Base-by-base conservation (phyloP, 2,329 filamentous ascomycete genomes). In the Colletotrichum truncatum region DNA sequence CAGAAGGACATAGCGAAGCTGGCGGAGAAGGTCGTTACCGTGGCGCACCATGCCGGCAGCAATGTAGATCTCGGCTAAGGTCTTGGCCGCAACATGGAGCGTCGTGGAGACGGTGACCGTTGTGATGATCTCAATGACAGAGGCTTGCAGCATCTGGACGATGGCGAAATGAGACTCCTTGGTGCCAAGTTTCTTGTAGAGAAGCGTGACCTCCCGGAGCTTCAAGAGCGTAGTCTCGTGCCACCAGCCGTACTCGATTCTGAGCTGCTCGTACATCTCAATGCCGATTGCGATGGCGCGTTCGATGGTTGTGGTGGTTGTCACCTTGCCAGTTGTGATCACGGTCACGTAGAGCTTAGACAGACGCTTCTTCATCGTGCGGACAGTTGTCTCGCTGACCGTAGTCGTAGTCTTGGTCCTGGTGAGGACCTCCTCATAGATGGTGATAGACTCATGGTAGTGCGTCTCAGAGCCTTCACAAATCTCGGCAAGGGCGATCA, bases 1-100 rank as follows among this genome's bases (percentile, higher is more conserved):
- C 58, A 85, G 80, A 45, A 85, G 76, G 64, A 86, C 79, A 26
- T 82, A 78, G 28, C 83, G 83, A 16, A 87, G 70, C 66, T 86
- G 82, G 5, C 81, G 78, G 8, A 85, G 77, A 1, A 86, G 71
- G 61, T 82, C 73, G 45, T 78, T 70, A 36, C 80, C 79, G 60
- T 80, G 71, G 58, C 77, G 65, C 34, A 74, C 71, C 41, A 84
- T 73, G 48, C 79, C 76, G 30, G 77, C 78, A 16, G 74, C 74
- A 41, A 80, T 75, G 70, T 82, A 86, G 38, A 83, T 83, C 11
- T 77, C 74, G 1, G 82, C 80, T 49, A 86, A 75, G 1, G 77
- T 80, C 10, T 77, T 75, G 2, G 84, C 85, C 2, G 82, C 80
- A 54, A 82, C 77, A 66, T 84, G 83, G 14, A 87, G 76, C n/a